Percentiles rank a stretch among this genome's conserved stretches.
Evolutionary conservation across 441 rosid species (phyloP).

Genomic region (Hypseocharis bilobata): DNA sequence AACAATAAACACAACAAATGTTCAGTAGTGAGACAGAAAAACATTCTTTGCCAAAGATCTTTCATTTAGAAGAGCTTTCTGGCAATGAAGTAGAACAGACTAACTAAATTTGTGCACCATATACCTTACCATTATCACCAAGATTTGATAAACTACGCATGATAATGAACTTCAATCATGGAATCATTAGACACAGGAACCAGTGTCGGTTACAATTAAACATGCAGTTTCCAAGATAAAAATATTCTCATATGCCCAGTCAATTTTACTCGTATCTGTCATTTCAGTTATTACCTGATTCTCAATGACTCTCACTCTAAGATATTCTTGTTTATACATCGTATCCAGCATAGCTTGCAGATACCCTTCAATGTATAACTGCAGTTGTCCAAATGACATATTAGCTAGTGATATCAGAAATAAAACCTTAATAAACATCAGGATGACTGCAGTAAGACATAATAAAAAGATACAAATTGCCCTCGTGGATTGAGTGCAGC

Average conservation of each 20-base stretch:
- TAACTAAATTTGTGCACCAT: not conserved
- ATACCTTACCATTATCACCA: not conserved
- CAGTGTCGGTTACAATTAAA: not conserved
- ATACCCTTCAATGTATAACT: slow-evolving; percentile 90
- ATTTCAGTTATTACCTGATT: slow-evolving; percentile 55
- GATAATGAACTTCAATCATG: not conserved
- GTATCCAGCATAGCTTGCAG: slow-evolving; percentile 92
- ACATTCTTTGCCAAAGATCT: no score
- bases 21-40: not conserved
- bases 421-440: not conserved
- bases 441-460: not conserved
- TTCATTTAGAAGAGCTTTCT: no score
- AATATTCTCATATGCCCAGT: not conserved
- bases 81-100: not conserved
- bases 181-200: not conserved
- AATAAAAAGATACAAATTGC: not conserved
- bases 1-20: not conserved
- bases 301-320: slow-evolving; percentile 77
- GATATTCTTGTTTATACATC: slow-evolving; percentile 82
- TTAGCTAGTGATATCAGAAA: slow-evolving; percentile 12
- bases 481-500: not conserved
- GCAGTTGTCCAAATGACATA: slow-evolving; percentile 26
- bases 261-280: not conserved
- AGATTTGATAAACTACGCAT: not conserved
- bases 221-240: not conserved